phyloP scores from a whole-genome alignment of 345 rosid species.

The Eucalyptus urophylla region DNA sequence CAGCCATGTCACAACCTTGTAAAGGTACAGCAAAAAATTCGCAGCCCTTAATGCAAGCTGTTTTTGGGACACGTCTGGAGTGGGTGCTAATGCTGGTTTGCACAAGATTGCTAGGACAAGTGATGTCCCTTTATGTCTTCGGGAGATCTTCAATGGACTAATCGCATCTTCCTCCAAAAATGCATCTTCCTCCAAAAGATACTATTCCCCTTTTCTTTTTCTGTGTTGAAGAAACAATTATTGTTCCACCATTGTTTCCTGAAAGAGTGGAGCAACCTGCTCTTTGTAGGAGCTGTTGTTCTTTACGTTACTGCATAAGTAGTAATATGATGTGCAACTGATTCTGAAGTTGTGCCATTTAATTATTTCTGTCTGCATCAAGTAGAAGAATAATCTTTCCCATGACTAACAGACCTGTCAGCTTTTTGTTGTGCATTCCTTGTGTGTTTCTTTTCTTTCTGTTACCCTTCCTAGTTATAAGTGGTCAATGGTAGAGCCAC shows the following conservation, averaged over 20 bases:
- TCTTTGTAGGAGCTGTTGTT: not conserved
- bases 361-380: not conserved
- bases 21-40: not conserved
- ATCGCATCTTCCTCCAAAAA: not conserved
- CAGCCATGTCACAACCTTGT: not conserved
- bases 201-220: not conserved
- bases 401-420: not conserved
- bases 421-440: not conserved
- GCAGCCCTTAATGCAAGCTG: not conserved
- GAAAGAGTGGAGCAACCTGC: not conserved
- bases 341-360: not conserved
- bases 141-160: not conserved
- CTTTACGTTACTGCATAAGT: not conserved
- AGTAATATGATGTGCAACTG: not conserved
- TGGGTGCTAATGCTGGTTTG: not conserved
- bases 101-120: not conserved
- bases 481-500: not conserved
- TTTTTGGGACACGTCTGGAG: not conserved
- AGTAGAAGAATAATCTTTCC: not conserved
- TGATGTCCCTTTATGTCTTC: not conserved
- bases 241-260: not conserved
- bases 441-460: not conserved
- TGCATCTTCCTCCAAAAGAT: not conserved
- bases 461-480: not conserved
- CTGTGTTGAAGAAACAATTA: not conserved